These are phyloP conservation scores for Plasmodium yoelii DNA, from an alignment of 169 alveolate genomes.

Conservation along the genomic window DNA sequence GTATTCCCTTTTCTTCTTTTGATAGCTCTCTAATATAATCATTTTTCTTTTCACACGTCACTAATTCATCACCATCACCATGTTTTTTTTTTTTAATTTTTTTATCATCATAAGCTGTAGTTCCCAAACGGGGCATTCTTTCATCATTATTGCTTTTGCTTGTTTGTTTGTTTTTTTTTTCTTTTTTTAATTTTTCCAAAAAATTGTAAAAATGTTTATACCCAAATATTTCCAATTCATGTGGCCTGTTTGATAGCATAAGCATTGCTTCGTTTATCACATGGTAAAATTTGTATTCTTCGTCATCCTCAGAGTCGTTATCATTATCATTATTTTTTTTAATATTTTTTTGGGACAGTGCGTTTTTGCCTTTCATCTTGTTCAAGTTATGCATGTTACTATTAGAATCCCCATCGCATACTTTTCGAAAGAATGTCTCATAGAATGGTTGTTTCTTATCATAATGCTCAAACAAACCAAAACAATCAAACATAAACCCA, in stretches of 20 bases:
- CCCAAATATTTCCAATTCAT: conserved; percentile 48
- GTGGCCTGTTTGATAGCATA: conserved; percentile 36
- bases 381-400: not conserved
- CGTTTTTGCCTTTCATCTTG: not conserved
- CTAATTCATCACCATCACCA: not conserved
- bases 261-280: conserved; percentile 67
- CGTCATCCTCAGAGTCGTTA: not conserved
- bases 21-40: not conserved
- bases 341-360: not conserved
- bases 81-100: too few species aligned
- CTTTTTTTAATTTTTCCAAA: conserved; percentile 16
- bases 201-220: conserved; percentile 50
- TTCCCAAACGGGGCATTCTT: not conserved
- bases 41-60: not conserved
- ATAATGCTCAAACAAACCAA: conserved; percentile 14
- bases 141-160: not conserved
- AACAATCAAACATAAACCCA: conserved; percentile 61
- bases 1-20: not conserved
- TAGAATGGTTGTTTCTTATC: conserved; percentile 52
- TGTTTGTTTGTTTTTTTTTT: not conserved
- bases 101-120: not conserved
- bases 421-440: conserved; percentile 25
- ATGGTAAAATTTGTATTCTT: conserved; percentile 22
- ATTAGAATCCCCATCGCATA: not conserved
- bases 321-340: not conserved